A percentile compares a stretch with the other conserved stretches of the same genome.
These are phyloP conservation scores for Musa balbisiana DNA, from an alignment of 202 grass and related monocot species.

Conservation along the genomic window DNA sequence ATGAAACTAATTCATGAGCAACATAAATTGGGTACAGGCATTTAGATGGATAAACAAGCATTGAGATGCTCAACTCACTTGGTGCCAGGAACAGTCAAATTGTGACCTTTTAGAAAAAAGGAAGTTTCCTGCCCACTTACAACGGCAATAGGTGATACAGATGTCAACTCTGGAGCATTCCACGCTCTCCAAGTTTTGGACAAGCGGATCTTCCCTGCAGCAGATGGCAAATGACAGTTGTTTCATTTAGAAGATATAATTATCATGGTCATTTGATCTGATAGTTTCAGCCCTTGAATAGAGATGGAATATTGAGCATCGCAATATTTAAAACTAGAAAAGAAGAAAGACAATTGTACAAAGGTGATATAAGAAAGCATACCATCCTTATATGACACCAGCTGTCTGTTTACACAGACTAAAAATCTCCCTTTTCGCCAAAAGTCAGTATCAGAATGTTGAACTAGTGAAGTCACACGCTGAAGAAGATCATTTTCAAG, in stretches of 20 bases:
- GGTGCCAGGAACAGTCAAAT: slow-evolving; percentile 89
- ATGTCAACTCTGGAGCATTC: slow-evolving; percentile 89
- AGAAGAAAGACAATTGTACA: background rate
- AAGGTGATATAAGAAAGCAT: background rate
- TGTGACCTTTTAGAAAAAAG: slow-evolving; percentile 79
- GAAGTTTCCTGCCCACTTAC: slow-evolving; percentile 69
- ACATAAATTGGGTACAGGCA: background rate
- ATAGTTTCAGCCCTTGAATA: slow-evolving; percentile 23
- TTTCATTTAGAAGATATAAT: background rate
- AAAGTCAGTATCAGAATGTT: slow-evolving; percentile 62
- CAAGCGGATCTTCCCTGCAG: slow-evolving; percentile 55
- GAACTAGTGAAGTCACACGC: slow-evolving; percentile 59
- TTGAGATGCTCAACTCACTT: slow-evolving; percentile 51
- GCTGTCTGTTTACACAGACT: slow-evolving; percentile 59
- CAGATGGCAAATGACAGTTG: background rate
- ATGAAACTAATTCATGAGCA: background rate
- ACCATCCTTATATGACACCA: slow-evolving; percentile 69
- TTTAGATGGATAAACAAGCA: background rate
- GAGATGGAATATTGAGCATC: background rate
- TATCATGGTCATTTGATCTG: slow-evolving; percentile 1
- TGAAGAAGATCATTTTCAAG: slow-evolving; percentile 76
- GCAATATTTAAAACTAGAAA: background rate
- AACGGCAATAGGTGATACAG: slow-evolving; percentile 86
- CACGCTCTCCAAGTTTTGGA: slow-evolving; percentile 94
- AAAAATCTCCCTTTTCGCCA: slow-evolving; percentile 89